These are phyloP conservation scores for Diplocarpon rosae DNA, from an alignment of 2,329 filamentous ascomycete genomes.

Conservation along the genomic window DNA sequence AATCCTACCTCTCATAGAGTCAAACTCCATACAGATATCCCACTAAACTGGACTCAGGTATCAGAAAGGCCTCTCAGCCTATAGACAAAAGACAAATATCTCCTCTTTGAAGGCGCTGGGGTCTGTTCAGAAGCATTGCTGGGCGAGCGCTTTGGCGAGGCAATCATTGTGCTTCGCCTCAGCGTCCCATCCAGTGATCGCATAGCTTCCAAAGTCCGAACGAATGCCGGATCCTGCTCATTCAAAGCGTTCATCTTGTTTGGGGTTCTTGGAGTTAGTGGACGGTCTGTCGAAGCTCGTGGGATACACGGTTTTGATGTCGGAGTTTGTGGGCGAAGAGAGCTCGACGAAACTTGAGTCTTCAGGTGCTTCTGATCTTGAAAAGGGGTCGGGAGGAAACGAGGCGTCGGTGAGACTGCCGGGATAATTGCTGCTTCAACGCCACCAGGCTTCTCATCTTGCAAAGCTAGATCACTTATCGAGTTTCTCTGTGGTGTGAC, in stretches of 20 bases:
- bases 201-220: conserved; percentile 13
- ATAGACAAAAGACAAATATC: conserved; percentile 7
- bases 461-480: too few relatives aligned
- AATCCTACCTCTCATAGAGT: too few relatives aligned
- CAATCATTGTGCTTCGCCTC: neutral
- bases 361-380: neutral
- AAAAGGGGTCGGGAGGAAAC: neutral
- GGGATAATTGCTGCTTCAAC: neutral
- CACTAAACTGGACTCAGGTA: neutral
- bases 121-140: neutral
- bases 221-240: conserved; percentile 17
- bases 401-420: neutral
- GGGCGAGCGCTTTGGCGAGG: neutral
- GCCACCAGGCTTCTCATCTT: neutral
- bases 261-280: conserved; percentile 6
- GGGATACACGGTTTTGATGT: neutral
- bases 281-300: neutral
- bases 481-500: too few relatives aligned
- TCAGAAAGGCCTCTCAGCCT: conserved; percentile 2
- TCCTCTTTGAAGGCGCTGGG: conserved; percentile 1
- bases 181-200: neutral
- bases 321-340: neutral
- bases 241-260: conserved; percentile 18
- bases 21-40: too few relatives aligned
- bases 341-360: neutral